Base-by-base conservation (phyloP, 2,329 filamentous ascomycete genomes). In the Penicillium sp. region DNA sequence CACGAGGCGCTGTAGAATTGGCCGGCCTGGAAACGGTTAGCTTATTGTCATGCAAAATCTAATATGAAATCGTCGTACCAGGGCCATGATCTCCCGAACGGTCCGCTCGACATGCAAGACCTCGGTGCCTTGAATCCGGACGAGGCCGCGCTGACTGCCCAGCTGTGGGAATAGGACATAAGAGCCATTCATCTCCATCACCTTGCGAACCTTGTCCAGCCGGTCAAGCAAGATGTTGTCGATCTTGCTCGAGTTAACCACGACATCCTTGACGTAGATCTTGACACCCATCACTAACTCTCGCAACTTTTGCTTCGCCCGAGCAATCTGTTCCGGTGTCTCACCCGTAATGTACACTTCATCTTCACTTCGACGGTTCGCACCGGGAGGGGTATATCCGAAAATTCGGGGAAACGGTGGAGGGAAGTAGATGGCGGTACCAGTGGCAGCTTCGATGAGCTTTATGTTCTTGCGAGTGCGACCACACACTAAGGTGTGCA, bases 1-100 rank as follows among this genome's bases (percentile, higher is more conserved):
- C 94, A 99, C 11, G 90, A 92, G 22, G 92, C 92, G 70, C 91
- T 94, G 77, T 99, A 99, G 74, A 97, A 99, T 77, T 99, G 94
- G 33, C 93, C 92, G 61, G 92, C 92, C 89, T 92, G 50, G n/a
- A 15, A n/a, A 41, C 46, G 12, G 18, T 52, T 47, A 52, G 42
- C n/a, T 25, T n/a, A 14, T 6, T 23, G 6, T n/a, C 14, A 23
- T 31, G 35, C 4, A 22, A 11, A 23, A 22, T 22, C 11, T 9
- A 45, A 14, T 18, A 9, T 6, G 20, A n/a, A n/a, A 35, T 15
- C n/a, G 14, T 29, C 35, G 14, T 26, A 93, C 90, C 72, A 97
- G 78, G 66, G 89, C 88, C 93, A 99, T 97, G 62, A 99, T 88
- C 75, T 97, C 94, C 65, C 92, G 86, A 62, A 97, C 90, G 29